Base-by-base conservation (phyloP, 192 early-diverging fungal species). In the Umbelopsis vinacea region DNA sequence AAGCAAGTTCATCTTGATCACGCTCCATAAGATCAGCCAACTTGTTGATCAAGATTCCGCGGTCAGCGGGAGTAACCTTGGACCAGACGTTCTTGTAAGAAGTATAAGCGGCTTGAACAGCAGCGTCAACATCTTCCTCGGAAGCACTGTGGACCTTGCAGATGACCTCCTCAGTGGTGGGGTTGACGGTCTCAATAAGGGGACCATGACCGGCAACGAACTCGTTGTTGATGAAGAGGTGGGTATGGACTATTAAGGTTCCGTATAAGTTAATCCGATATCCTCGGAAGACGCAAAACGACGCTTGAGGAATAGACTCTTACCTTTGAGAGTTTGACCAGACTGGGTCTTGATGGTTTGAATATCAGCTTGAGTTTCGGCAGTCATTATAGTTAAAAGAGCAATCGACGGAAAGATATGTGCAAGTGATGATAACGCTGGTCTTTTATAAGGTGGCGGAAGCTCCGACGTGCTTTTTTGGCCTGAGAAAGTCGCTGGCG, bases 21-120 rank as follows among this genome's bases (percentile, higher is more conserved):
- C 77, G 71, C 47, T 86, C 83, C 43, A 89, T 74, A 14, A 85
- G 71, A 17, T 84, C 75, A 17, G 92, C 93, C 21, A 95, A 81
- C 37, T 85, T 81, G 63, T 84, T 73, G 46, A 96, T 72, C 7
- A 88, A 66, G 76, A 79, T 71, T 29, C 82, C 66, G 84, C 91
- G 73, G 76, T 88, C 72, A 66, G 73, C 23, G 37, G 86, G 83
- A 0, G 86, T 69, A 3, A 89, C 84, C 67, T 80, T 69, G 7
- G 80, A 82, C 92, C 92, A 93, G 4, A 77, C 74, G 11, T 82
- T 82, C 14, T 84, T 70, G 72, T 80, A 86, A 15, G 69, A 67
- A 4, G 76, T 29, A 46, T 72, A 46, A 47, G 77, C 81, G 52
- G 74, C 73, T 4, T 72, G 48, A n/a, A 82, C 77, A 53, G 77